Percentiles rank a stretch among this genome's conserved stretches.
These are phyloP conservation scores for Ceratocystis papillata DNA, from an alignment of 2,329 filamentous ascomycete species.

Conservation along the genomic window DNA sequence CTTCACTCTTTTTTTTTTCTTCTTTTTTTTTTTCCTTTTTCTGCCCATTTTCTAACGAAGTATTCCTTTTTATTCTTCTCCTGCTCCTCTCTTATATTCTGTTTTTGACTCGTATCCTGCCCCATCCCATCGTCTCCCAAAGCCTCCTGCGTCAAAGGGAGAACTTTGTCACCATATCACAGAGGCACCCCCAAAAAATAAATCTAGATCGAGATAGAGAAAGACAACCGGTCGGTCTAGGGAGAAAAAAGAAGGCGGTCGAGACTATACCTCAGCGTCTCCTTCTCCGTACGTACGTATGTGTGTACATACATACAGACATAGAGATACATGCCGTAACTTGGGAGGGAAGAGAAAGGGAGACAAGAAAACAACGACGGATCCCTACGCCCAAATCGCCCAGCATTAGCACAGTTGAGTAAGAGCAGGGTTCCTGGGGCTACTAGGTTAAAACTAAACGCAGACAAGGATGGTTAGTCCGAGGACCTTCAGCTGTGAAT, in stretches of 20 bases:
- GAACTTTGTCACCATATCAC: background rate
- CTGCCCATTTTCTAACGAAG: background rate
- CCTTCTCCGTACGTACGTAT: background rate
- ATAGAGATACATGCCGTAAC: background rate
- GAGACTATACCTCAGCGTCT: background rate
- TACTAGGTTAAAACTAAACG: background rate
- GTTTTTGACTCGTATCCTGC: too few relatives aligned
- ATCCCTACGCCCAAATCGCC: too few relatives aligned
- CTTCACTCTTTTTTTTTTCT: background rate
- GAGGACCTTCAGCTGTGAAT: slow-evolving; percentile 1
- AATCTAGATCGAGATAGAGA: background rate
- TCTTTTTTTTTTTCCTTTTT: background rate
- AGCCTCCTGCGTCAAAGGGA: too few relatives aligned
- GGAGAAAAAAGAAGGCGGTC: background rate
- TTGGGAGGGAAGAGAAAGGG: background rate
- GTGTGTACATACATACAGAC: background rate
- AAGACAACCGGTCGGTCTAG: background rate
- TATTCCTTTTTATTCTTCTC: slow-evolving; percentile 3
- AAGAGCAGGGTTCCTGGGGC: background rate
- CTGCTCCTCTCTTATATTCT: background rate
- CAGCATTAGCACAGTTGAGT: too few relatives aligned
- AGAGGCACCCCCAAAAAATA: background rate
- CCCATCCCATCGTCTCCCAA: too few relatives aligned
- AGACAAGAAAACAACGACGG: background rate
- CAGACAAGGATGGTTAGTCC: background rate